A percentile compares a stretch with the other conserved stretches of the same genome.
Evolutionary conservation across 129 eudicot genomes (phyloP).

Genomic region (Artemisia tridentata): DNA sequence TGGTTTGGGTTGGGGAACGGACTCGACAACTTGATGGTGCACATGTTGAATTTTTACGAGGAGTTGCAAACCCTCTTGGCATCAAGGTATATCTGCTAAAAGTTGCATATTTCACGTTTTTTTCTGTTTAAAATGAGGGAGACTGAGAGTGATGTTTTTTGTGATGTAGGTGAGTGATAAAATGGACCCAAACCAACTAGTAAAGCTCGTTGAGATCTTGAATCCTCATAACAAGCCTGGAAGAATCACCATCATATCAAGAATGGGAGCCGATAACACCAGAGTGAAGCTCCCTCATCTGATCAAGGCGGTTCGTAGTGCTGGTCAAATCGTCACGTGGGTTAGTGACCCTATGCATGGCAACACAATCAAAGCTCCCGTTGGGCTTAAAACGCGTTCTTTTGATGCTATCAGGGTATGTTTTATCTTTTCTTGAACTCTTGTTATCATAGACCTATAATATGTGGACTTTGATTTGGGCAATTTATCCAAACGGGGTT

Average conservation of each 20-base stretch:
- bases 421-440: background rate
- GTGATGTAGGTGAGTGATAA: constrained; percentile 74
- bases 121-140: background rate
- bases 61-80: constrained; percentile 80
- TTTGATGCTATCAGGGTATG: constrained; percentile 71
- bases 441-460: too few relatives aligned
- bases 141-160: constrained; percentile 7
- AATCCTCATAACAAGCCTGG: constrained; percentile 85
- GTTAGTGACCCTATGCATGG: constrained; percentile 96
- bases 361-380: constrained; percentile 90
- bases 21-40: constrained; percentile 90
- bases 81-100: constrained; percentile 55
- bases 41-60: constrained; percentile 82
- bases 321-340: constrained; percentile 93
- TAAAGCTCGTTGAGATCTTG: constrained; percentile 77
- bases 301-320: constrained; percentile 80
- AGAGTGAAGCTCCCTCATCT: constrained; percentile 84
- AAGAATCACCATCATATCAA: constrained; percentile 66
- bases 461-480: background rate
- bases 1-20: constrained; percentile 96
- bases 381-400: constrained; percentile 78
- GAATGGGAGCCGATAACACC: constrained; percentile 94
- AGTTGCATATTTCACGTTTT: background rate
- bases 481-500: too few relatives aligned
- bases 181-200: constrained; percentile 75